Evolutionary conservation across 2,329 filamentous ascomycete genomes (phyloP).

Genomic region (Talaromyces sp.): DNA sequence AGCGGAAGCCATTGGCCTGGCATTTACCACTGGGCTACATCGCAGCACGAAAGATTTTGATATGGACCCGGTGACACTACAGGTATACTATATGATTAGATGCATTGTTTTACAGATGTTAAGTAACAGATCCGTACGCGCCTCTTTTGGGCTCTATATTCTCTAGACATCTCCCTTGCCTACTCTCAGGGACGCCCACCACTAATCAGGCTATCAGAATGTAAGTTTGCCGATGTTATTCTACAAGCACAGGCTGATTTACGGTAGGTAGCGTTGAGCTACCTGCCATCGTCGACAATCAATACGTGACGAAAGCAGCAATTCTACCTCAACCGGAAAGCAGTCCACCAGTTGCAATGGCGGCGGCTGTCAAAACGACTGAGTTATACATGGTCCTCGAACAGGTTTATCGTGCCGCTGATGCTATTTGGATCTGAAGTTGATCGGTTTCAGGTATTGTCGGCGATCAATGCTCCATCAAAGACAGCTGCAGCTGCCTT

Average conservation of each 20-base stretch:
- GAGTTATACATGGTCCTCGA: slow-evolving; percentile 7
- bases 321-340: slow-evolving; percentile 1
- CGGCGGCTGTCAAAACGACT: not conserved
- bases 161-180: slow-evolving; percentile 1
- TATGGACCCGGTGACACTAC: slow-evolving; percentile 7
- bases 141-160: slow-evolving; percentile 10
- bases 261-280: not conserved
- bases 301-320: not conserved
- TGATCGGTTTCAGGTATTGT: no score
- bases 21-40: slow-evolving; percentile 7
- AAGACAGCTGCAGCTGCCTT: slow-evolving; percentile 2
- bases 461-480: slow-evolving; percentile 6
- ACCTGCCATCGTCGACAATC: not conserved
- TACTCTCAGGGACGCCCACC: slow-evolving; percentile 2
- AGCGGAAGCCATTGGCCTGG: slow-evolving; percentile 2
- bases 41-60: slow-evolving; percentile 6
- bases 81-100: not conserved
- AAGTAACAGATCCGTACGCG: slow-evolving; percentile 3
- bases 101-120: not conserved
- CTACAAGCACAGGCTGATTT: not conserved
- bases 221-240: not conserved
- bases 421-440: no score
- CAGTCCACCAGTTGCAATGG: slow-evolving; percentile 1
- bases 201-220: slow-evolving; percentile 3
- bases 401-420: no score